Base-by-base conservation (phyloP, 805 yeast species). In the Hemisphaericaspora nanyangensis region DNA sequence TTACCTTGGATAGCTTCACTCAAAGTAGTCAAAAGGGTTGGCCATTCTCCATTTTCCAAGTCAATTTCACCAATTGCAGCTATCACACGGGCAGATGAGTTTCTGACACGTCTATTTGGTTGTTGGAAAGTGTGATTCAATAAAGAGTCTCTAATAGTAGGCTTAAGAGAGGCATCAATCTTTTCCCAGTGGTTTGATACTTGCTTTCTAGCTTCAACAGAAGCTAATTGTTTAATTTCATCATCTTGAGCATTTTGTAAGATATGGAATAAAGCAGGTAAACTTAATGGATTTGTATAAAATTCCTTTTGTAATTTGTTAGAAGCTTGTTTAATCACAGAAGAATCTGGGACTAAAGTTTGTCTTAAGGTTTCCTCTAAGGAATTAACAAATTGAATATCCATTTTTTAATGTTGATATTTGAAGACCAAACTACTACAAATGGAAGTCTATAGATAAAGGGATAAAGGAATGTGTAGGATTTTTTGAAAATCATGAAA, bases 131-230 rank as follows among this genome's bases (percentile, higher is more conserved):
- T 80, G 48, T 80, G 72, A 51, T 76, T 72, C 51, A 91, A 73
- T 51, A 91, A 63, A 20, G 91, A 72, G 26, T 70, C 70, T 58
- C 86, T 80, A 58, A 93, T 80, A 41, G 74, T 73, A 30, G 71
- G 68, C 63, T 81, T 80, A 39, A 76, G 56, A 6, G 69, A 45
- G 17, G 60, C 77, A 49, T 73, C 76, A 30, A 74, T 63, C 5
- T 52, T 48, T 29, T 63, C 70, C 98, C 98, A 93, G 55, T 79
- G 80, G 48, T 74, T 70, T 38, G 72, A 56, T 29, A 90, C 79
- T 56, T 85, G 76, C 63, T 93, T 93, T 66, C 96, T 80, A 29
- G 90, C 88, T 68, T 93, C 99, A 46, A 93, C 96, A 45, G 96
- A 95, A n/a, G 97, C 95, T 45, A 93, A 73, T 63, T 89, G 95